Evolutionary conservation across 768 basidiomycete species (phyloP).

Genomic region (Gymnopilus junonius): DNA sequence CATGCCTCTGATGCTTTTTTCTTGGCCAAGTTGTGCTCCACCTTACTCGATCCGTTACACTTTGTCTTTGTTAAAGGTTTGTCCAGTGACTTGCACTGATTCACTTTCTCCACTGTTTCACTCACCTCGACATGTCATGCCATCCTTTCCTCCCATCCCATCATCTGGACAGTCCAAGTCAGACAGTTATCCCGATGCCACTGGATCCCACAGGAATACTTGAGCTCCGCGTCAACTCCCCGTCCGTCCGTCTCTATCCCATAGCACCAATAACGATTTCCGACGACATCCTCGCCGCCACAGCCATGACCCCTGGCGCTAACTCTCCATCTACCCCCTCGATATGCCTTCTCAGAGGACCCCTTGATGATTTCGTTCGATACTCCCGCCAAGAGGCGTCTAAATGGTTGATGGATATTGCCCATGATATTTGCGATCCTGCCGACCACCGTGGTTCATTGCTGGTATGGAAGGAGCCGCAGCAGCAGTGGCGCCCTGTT

Average conservation of each 20-base stretch:
- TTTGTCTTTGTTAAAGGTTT: too few species aligned
- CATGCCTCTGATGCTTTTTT: too few species aligned
- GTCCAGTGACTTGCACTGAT: too few species aligned
- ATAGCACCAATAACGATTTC: not conserved
- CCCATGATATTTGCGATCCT: too few species aligned
- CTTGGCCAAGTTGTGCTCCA: too few species aligned
- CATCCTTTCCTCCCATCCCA: too few species aligned
- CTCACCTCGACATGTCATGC: too few species aligned
- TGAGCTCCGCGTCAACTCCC: not conserved
- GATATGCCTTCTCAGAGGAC: slow-evolving; percentile 3
- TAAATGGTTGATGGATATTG: slow-evolving; percentile 3
- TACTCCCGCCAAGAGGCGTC: slow-evolving; percentile 6
- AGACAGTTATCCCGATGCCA: slow-evolving; percentile 10
- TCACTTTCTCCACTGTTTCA: too few species aligned
- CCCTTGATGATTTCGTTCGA: slow-evolving; percentile 2
- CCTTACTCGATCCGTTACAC: too few species aligned
- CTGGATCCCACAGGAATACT: not conserved
- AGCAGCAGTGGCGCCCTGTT: not conserved
- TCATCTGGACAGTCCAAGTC: slow-evolving; percentile 1
- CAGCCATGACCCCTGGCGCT: not conserved
- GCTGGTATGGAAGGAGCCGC: not conserved
- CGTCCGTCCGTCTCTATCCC: slow-evolving; percentile 1
- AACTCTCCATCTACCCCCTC: not conserved
- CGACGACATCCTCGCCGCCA: not conserved
- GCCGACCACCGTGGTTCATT: too few species aligned